Base-by-base conservation (phyloP, 352 stramenopile genomes). In the Phytopythium delawarense region DNA sequence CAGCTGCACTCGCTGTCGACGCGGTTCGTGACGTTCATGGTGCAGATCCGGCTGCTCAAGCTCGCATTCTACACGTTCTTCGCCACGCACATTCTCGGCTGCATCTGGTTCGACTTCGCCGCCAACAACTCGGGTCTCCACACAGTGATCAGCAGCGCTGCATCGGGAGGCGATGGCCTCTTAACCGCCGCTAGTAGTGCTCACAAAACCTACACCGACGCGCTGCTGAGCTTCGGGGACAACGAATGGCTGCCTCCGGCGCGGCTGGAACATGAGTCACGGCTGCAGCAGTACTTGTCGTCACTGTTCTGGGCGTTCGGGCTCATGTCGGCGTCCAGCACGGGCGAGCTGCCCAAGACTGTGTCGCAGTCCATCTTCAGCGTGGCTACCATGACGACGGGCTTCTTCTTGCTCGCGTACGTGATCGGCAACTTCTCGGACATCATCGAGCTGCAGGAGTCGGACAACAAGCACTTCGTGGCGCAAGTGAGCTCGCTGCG, bases 401-500 rank as follows among this genome's bases (percentile, higher is more conserved):
- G 79, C 1, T 84, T 89, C 37, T 88, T 88, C 34, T 62, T 87
- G 4, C 80, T 89, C 39, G 76, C 76, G 0, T 87, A 87, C 54
- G 74, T 88, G 4, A 67, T 88, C 32, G 79, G 79, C 11, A 84
- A 87, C 53, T 79, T 87, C 53, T 69, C 73, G 15, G 79, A 88
- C 50, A 70, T 87, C 7, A 84, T 84, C 18, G 71, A 81, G 63
- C 61, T 87, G 6, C 64, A 82, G 13, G 77, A 88, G 49, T 82
- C 77, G 30, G 79, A 87, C 48, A 83, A 87, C 23, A 71, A 75
- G 2, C 65, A 84, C 28, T 88, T 88, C 58, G 67, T 87, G 32
- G 76, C 73, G 1, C 86, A 87, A 45, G 48, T 89, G 18, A 86
- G 78, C 46, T 81, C 73, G 18, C 39, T 88, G 40, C 74, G 79